Evolutionary conservation across 768 basidiomycete species (phyloP).

Genomic region (Amylocystis lapponica): DNA sequence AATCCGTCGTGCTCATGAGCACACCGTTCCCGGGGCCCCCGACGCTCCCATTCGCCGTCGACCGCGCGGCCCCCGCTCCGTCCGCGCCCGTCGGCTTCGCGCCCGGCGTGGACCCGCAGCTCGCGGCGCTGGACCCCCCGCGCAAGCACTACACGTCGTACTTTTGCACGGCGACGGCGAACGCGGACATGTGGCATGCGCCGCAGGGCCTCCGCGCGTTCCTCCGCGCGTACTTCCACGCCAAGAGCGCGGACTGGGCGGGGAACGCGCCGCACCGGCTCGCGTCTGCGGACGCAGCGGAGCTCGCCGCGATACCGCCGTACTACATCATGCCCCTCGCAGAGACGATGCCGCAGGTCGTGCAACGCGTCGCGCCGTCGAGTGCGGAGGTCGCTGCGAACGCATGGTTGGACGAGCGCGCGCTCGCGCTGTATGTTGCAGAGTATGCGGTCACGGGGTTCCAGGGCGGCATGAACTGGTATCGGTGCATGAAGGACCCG

Average conservation of each 20-base stretch:
- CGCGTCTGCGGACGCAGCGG: slow-evolving; percentile 7
- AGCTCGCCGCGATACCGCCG: slow-evolving; percentile 34
- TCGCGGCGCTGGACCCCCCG: slow-evolving; percentile 42
- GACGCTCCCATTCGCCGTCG: slow-evolving; percentile 18
- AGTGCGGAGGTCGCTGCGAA: slow-evolving; percentile 21
- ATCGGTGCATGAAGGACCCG: slow-evolving; percentile 36
- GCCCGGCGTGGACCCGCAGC: slow-evolving; percentile 10
- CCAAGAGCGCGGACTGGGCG: slow-evolving; percentile 52
- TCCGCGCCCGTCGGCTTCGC: slow-evolving; percentile 5
- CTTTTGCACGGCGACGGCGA: slow-evolving; percentile 41
- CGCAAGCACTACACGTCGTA: slow-evolving; percentile 55
- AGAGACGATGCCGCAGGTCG: slow-evolving; percentile 48
- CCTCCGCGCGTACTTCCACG: slow-evolving; percentile 49
- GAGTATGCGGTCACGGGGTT: slow-evolving; percentile 51
- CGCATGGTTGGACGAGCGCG: slow-evolving; percentile 44
- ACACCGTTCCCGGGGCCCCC: slow-evolving; percentile 47
- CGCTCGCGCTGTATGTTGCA: slow-evolving; percentile 42
- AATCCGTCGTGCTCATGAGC: slow-evolving; percentile 54
- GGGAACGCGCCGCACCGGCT: slow-evolving; percentile 38
- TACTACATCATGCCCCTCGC: slow-evolving; percentile 58
- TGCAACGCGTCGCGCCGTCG: slow-evolving; percentile 31
- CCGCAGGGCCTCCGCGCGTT: slow-evolving; percentile 42
- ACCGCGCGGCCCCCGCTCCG: neutral
- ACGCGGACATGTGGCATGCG: slow-evolving; percentile 35
- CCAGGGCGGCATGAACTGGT: slow-evolving; percentile 58